These are phyloP conservation scores for Beauveria varroae DNA, from an alignment of 2,329 filamentous ascomycete genomes.

Conservation along the genomic window DNA sequence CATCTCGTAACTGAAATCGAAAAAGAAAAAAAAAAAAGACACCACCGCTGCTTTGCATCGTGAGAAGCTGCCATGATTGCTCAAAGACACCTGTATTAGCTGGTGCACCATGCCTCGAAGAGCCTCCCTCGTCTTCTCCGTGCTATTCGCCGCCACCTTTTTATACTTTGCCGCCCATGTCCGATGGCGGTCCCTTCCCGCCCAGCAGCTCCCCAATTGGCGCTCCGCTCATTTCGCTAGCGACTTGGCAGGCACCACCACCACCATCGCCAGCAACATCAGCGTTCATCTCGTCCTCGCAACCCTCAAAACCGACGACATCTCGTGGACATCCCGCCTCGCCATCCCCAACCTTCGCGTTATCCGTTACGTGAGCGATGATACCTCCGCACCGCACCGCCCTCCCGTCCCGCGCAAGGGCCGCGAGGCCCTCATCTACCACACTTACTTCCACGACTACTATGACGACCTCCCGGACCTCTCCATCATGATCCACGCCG, in stretches of 20 bases:
- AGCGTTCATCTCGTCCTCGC: slow-evolving; percentile 25
- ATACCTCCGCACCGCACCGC: slow-evolving; percentile 36
- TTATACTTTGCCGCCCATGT: neutral
- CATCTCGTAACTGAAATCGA: too few species aligned
- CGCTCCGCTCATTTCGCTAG: neutral
- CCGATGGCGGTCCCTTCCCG: neutral
- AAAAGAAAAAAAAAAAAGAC: too few species aligned
- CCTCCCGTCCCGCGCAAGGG: slow-evolving; percentile 49
- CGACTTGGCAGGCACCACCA: neutral
- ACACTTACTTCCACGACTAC: slow-evolving; percentile 54
- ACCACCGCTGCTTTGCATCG: too few species aligned
- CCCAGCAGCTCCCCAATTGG: neutral
- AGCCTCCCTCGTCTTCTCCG: neutral
- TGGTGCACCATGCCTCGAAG: neutral
- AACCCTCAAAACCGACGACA: slow-evolving; percentile 20
- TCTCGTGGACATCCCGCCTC: slow-evolving; percentile 23
- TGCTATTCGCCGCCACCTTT: neutral
- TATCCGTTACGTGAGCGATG: slow-evolving; percentile 42
- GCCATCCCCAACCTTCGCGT: slow-evolving; percentile 25
- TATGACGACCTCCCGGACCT: slow-evolving; percentile 53
- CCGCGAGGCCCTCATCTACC: slow-evolving; percentile 55
- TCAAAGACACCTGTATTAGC: too few species aligned
- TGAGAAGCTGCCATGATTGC: too few species aligned
- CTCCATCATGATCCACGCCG: slow-evolving; percentile 53
- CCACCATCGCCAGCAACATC: slow-evolving; percentile 11